A percentile compares a stretch with the other conserved stretches of the same genome.
Conservation (phyloP, 371 early-diverging fungal genomes). For the Syncephalastrum monosporum region DNA sequence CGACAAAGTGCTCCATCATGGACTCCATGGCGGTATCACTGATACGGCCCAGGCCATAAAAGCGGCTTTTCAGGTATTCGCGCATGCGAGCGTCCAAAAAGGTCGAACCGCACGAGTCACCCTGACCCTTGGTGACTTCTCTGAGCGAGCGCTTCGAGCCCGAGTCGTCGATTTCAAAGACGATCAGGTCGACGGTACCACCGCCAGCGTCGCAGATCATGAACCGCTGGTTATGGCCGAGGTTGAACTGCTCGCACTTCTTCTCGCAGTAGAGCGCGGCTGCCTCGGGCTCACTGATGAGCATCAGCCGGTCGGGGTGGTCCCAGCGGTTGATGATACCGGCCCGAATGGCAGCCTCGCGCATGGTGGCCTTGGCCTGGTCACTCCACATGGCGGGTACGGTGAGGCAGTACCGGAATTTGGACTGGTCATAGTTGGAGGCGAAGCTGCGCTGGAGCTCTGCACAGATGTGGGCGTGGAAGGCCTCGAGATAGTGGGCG, state of each 20-base stretch:
- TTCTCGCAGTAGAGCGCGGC: slow-evolving; percentile 50
- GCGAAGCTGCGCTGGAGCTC: slow-evolving; percentile 48
- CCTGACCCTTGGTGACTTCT: slow-evolving; percentile 55
- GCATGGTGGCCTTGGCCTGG: slow-evolving; percentile 49
- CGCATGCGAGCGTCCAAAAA: slow-evolving; percentile 56
- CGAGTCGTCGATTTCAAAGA: slow-evolving; percentile 48
- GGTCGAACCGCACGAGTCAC: slow-evolving; percentile 57
- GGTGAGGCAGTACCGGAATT: slow-evolving; percentile 48
- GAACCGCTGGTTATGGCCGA: slow-evolving; percentile 50
- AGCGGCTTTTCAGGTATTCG: slow-evolving; percentile 43
- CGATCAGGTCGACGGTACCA: slow-evolving; percentile 63
- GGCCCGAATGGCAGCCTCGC: slow-evolving; percentile 48
- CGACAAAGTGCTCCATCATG: slow-evolving; percentile 47
- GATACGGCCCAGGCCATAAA: slow-evolving; percentile 40
- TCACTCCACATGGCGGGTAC: slow-evolving; percentile 57
- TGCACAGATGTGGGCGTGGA: slow-evolving; percentile 41
- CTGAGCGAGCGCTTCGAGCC: slow-evolving; percentile 41
- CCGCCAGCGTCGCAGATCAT: slow-evolving; percentile 71
- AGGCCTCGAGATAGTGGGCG: slow-evolving; percentile 43
- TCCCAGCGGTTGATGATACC: slow-evolving; percentile 47
- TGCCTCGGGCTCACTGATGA: slow-evolving; percentile 54
- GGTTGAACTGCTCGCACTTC: slow-evolving; percentile 46
- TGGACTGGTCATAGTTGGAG: slow-evolving; percentile 44
- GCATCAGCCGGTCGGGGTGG: slow-evolving; percentile 47
- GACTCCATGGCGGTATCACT: slow-evolving; percentile 48